phyloP scores from a whole-genome alignment of 768 basidiomycete species.

The Leccinum boreale region DNA sequence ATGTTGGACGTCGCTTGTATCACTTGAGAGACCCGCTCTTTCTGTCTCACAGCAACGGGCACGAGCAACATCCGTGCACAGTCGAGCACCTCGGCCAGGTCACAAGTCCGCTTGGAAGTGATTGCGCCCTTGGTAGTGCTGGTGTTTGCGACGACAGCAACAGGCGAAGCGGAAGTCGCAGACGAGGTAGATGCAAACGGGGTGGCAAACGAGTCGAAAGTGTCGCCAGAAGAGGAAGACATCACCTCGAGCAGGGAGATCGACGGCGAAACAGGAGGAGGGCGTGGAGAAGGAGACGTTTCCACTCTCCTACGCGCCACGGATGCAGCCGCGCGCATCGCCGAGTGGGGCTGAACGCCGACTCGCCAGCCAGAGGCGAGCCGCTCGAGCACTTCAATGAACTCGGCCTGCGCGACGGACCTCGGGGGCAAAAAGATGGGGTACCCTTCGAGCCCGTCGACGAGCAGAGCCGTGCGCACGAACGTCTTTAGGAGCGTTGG shows the following conservation, averaged over 20 bases:
- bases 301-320: slow-evolving; percentile 38
- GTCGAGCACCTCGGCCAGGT: slow-evolving; percentile 58
- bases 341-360: slow-evolving; percentile 59
- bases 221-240: slow-evolving; percentile 25
- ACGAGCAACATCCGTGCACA: slow-evolving; percentile 69
- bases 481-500: slow-evolving; percentile 59
- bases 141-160: neutral
- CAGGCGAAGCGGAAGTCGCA: neutral
- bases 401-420: slow-evolving; percentile 89
- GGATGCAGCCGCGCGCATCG: slow-evolving; percentile 24
- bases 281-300: slow-evolving; percentile 23
- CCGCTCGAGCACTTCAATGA: slow-evolving; percentile 79
- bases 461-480: slow-evolving; percentile 58
- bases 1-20: slow-evolving; percentile 39
- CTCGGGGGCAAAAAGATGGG: slow-evolving; percentile 85
- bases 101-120: slow-evolving; percentile 16
- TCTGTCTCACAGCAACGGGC: slow-evolving; percentile 64
- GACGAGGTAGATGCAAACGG: slow-evolving; percentile 25
- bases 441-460: slow-evolving; percentile 84
- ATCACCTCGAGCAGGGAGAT: slow-evolving; percentile 21
- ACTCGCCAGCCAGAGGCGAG: slow-evolving; percentile 73
- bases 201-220: slow-evolving; percentile 9
- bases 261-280: slow-evolving; percentile 21
- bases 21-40: slow-evolving; percentile 52
- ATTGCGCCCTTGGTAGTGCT: neutral